Percentiles rank a stretch among this genome's conserved stretches.
Evolutionary conservation across 2,329 filamentous ascomycete genomes (phyloP).

Genomic region (Onygenales sp.): DNA sequence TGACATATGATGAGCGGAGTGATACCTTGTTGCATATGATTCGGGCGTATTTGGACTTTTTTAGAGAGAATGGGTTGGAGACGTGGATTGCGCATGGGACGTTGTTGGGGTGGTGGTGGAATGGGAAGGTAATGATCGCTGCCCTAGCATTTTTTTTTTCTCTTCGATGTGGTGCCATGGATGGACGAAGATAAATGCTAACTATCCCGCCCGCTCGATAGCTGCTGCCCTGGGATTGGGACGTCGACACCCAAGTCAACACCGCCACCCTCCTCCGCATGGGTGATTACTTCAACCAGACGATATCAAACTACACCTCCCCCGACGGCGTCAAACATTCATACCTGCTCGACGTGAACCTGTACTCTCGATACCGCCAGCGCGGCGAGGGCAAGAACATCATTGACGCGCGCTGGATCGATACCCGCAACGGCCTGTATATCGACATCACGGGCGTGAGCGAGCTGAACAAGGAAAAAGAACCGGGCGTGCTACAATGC

Average conservation of each 20-base stretch:
- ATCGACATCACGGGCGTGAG: constrained; percentile 73
- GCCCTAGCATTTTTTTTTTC: constrained; percentile 5
- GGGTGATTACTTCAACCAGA: constrained; percentile 59
- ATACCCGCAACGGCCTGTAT: constrained; percentile 64
- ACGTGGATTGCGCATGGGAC: constrained; percentile 85
- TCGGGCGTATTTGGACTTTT: constrained; percentile 62
- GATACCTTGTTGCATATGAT: constrained; percentile 60
- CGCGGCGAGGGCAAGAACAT: constrained; percentile 64
- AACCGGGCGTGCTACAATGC: constrained; percentile 63
- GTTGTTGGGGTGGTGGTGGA: constrained; percentile 85
- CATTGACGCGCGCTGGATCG: constrained; percentile 79
- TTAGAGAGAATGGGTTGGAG: constrained; percentile 56
- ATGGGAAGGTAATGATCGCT: constrained; percentile 41
- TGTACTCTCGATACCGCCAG: constrained; percentile 52
- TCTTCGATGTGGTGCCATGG: not conserved
- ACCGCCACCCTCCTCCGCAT: constrained; percentile 57
- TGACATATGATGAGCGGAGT: constrained; percentile 58
- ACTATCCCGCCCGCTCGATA: constrained; percentile 15
- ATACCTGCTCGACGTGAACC: constrained; percentile 72
- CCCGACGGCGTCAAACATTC: constrained; percentile 35
- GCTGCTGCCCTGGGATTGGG: constrained; percentile 76
- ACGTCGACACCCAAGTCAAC: constrained; percentile 72
- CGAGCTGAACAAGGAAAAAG: constrained; percentile 50
- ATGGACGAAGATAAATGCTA: not conserved
- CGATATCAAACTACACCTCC: constrained; percentile 41